Base-by-base conservation (phyloP, 2,329 filamentous ascomycete species). In the Diaporthe vaccinii region DNA sequence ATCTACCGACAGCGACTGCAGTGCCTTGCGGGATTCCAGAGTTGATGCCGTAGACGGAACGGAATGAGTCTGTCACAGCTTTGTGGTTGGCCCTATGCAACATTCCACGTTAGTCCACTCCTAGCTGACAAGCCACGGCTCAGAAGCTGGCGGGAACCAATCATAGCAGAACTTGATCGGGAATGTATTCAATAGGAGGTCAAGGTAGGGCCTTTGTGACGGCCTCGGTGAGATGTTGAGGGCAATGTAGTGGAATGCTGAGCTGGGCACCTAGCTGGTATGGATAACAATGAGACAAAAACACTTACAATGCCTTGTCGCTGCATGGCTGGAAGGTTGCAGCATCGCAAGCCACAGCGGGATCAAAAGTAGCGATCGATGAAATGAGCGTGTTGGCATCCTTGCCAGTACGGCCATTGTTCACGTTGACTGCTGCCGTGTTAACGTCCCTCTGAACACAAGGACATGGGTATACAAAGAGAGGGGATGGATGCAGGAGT, bases 251-350 rank as follows among this genome's bases (percentile, higher is more conserved):
- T 22, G 22, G n/a, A 39, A 36, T 22, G 34, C 15, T 53, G 22
- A 55, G 36, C 14, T 17, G 17, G n/a, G 31, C 20, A 17, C 17
- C 34, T 36, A 28, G 36, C 12, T 17, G n/a, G n/a, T 9, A 34
- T 15, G 36, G 44, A 25, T 41, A 41, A 31, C 25, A 20, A 1
- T 4, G 15, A 17, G 36, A 25, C 41, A 73, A 2, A 55, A 53
- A 34, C n/a, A 65, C 71, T 73, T 46, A 73, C 41, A 97, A 87
- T 2, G 92, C 91, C 73, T 85, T 87, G 76, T 91, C 86, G 39
- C 92, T 94, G 85, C 93, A 96, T 14, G 94, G 94, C 83, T 96
- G 94, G 86, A 96, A 96, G 4, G 93, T 95, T 4, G 86, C 85
- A 65, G 91, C 89, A 79, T 94, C 92, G 79, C 94, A 95, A 41